phyloP scores from a whole-genome alignment of 768 basidiomycete species.

The Russula virescens region DNA sequence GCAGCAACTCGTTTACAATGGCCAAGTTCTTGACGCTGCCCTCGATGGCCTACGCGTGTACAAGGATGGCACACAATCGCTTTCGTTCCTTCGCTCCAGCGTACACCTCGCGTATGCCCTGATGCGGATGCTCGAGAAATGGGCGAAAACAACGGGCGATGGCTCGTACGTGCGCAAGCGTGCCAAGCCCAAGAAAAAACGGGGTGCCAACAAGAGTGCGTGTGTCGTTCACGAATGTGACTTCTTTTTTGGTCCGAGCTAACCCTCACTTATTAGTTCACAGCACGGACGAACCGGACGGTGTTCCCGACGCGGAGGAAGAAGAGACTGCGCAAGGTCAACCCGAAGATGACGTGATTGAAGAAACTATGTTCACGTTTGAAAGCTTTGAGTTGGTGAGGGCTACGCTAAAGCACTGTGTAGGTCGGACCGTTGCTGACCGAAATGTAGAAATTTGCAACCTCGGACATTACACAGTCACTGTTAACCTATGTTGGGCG shows the following conservation, averaged over 20 bases:
- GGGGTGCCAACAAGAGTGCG: slow-evolving; percentile 29
- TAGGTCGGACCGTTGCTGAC: slow-evolving; percentile 15
- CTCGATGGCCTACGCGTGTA: slow-evolving; percentile 72
- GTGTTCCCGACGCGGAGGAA: slow-evolving; percentile 62
- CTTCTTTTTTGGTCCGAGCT: neutral
- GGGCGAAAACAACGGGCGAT: slow-evolving; percentile 62
- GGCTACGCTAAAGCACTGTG: neutral
- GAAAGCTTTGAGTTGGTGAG: slow-evolving; percentile 82
- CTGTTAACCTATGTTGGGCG: slow-evolving; percentile 76
- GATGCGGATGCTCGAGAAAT: slow-evolving; percentile 85
- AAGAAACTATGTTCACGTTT: slow-evolving; percentile 89
- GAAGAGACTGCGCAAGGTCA: slow-evolving; percentile 50
- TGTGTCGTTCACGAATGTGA: neutral
- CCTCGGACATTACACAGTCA: slow-evolving; percentile 79
- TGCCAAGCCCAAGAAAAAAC: slow-evolving; percentile 49
- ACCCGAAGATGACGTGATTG: slow-evolving; percentile 46
- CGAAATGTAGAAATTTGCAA: slow-evolving; percentile 73
- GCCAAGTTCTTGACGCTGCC: slow-evolving; percentile 86
- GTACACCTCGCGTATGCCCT: slow-evolving; percentile 80
- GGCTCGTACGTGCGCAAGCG: slow-evolving; percentile 67
- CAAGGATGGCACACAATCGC: slow-evolving; percentile 70
- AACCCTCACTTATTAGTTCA: neutral
- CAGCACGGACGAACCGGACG: slow-evolving; percentile 33
- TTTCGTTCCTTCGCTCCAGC: slow-evolving; percentile 82
- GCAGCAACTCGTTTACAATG: slow-evolving; percentile 91